Evolutionary conservation across 345 rosid species (phyloP).

Genomic region (Ceriops decandra): DNA sequence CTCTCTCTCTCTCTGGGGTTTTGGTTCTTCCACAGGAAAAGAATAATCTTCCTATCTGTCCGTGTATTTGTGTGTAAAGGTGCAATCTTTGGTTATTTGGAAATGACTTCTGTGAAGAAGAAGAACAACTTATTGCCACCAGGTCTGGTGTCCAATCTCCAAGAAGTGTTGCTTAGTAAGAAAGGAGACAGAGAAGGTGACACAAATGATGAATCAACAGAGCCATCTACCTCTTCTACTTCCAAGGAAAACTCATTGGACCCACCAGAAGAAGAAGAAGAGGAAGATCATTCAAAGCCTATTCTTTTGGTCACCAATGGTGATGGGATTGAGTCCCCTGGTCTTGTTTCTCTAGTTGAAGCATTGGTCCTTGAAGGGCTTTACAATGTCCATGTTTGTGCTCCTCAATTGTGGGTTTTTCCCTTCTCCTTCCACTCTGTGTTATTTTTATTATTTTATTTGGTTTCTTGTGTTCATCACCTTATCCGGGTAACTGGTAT

Average conservation of each 20-base stretch:
- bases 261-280: constrained; percentile 3
- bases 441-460: not conserved
- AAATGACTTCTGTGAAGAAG: constrained; percentile 49
- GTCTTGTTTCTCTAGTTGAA: constrained; percentile 78
- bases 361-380: constrained; percentile 74
- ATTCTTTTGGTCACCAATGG: constrained; percentile 76
- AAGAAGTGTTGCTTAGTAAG: constrained; percentile 66
- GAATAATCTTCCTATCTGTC: not conserved
- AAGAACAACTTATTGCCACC: constrained; percentile 68
- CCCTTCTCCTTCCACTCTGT: not conserved
- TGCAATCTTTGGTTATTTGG: not conserved
- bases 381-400: constrained; percentile 84
- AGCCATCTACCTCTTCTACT: constrained; percentile 55
- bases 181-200: constrained; percentile 28
- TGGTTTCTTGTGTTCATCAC: not conserved
- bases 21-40: constrained; percentile 15
- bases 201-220: constrained; percentile 27
- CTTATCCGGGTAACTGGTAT: constrained; percentile 2
- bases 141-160: constrained; percentile 76
- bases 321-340: constrained; percentile 91
- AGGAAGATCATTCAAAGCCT: constrained; percentile 56
- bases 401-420: constrained; percentile 79
- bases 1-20: constrained; percentile 25
- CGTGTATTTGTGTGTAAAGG: not conserved
- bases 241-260: constrained; percentile 32